Evolutionary conservation across 2,329 filamentous ascomycete species (phyloP).

Genomic region (Colletotrichum gigasporum): DNA sequence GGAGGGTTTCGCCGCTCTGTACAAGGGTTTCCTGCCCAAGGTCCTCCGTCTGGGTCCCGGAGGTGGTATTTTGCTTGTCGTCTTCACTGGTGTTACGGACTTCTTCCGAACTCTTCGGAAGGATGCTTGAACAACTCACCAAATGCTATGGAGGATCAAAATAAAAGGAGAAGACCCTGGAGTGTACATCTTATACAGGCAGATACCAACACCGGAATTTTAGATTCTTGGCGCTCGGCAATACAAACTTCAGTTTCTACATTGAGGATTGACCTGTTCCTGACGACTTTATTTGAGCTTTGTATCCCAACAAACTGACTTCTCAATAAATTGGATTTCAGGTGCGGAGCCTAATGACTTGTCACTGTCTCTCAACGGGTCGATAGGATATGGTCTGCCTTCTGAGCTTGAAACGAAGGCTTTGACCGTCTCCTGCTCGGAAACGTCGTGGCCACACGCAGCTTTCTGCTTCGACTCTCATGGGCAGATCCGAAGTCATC

Average conservation of each 20-base stretch:
- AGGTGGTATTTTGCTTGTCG: slow-evolving; percentile 79
- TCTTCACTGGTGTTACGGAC: slow-evolving; percentile 90
- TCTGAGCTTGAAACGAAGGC: too few relatives aligned
- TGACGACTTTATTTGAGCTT: not conserved
- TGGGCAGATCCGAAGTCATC: too few relatives aligned
- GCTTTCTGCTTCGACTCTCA: too few relatives aligned
- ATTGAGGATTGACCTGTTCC: too few relatives aligned
- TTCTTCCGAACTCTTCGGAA: slow-evolving; percentile 79
- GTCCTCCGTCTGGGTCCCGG: slow-evolving; percentile 66
- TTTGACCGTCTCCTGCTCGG: too few relatives aligned
- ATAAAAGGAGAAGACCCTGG: not conserved
- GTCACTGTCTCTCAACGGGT: too few relatives aligned
- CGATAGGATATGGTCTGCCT: too few relatives aligned
- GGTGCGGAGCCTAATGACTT: too few relatives aligned
- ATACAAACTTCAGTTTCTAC: slow-evolving; percentile 17
- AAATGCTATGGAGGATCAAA: not conserved
- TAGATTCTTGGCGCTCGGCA: slow-evolving; percentile 16
- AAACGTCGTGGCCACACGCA: too few relatives aligned
- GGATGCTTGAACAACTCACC: slow-evolving; percentile 15
- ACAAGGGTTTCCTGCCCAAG: slow-evolving; percentile 98
- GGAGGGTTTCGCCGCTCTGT: slow-evolving; percentile 90
- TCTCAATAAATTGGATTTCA: too few relatives aligned
- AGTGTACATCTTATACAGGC: slow-evolving; percentile 26
- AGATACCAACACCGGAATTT: slow-evolving; percentile 22
- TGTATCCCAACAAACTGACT: not conserved